phyloP scores from a whole-genome alignment of 257 asterid genomes.

The Prunella vulgaris region DNA sequence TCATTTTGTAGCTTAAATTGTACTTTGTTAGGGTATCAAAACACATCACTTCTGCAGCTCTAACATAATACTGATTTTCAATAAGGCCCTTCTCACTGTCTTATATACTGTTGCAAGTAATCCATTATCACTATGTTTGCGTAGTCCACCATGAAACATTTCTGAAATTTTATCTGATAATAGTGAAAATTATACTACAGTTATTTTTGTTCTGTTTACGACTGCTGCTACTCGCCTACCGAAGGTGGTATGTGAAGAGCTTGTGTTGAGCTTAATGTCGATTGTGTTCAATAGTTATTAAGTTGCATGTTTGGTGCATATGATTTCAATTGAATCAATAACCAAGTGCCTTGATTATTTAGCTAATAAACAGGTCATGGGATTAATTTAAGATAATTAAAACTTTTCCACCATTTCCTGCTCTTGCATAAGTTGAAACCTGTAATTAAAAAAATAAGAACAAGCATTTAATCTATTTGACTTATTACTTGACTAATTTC shows the following conservation, averaged over 20 bases:
- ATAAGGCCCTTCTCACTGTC: neutral
- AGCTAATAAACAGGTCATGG: neutral
- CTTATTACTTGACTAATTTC: neutral
- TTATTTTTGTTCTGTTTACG: neutral
- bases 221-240: neutral
- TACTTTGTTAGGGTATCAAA: neutral
- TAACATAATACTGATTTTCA: neutral
- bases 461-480: neutral
- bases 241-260: neutral
- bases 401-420: neutral
- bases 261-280: neutral
- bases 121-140: neutral
- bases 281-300: neutral
- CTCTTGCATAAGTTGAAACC: neutral
- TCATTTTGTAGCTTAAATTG: neutral
- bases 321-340: slow-evolving; percentile 1
- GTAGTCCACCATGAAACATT: neutral
- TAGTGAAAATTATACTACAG: neutral
- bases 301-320: neutral
- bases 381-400: neutral
- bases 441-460: neutral
- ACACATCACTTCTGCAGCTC: neutral
- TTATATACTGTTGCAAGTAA: neutral
- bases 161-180: neutral
- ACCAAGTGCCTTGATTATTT: neutral